These are phyloP conservation scores for Clarireedia monteithiana DNA, from an alignment of 2,329 filamentous ascomycete genomes.

Conservation along the genomic window DNA sequence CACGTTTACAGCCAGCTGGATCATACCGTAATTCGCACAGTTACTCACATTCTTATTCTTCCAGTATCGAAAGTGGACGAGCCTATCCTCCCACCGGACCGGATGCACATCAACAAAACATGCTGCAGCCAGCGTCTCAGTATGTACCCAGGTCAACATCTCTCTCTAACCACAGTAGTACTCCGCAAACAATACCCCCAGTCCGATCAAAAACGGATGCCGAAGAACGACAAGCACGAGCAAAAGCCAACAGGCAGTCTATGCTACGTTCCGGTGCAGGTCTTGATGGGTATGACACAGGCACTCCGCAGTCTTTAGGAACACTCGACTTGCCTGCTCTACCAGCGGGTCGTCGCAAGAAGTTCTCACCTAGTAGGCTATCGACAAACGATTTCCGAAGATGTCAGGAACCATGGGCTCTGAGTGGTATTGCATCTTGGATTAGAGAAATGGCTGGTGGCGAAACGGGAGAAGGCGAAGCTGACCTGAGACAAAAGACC, in stretches of 20 bases:
- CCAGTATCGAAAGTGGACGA: constrained; percentile 37
- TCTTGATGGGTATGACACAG: constrained; percentile 50
- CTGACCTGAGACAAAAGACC: constrained; percentile 75
- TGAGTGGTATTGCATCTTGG: constrained; percentile 84
- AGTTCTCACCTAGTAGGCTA: constrained; percentile 80
- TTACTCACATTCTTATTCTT: constrained; percentile 38
- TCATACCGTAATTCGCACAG: constrained; percentile 47
- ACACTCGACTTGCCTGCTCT: constrained; percentile 79
- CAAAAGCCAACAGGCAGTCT: constrained; percentile 43
- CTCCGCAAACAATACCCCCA: constrained; percentile 72
- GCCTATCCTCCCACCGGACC: constrained; percentile 23
- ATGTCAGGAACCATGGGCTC: constrained; percentile 85
- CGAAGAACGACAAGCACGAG: constrained; percentile 52
- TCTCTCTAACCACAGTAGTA: constrained; percentile 71
- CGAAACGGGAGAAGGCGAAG: constrained; percentile 61
- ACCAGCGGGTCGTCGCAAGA: constrained; percentile 69
- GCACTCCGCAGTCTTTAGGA: constrained; percentile 43
- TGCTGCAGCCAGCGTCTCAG: constrained; percentile 29
- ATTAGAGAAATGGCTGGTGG: constrained; percentile 66
- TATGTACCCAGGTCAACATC: constrained; percentile 69
- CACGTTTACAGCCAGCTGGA: constrained; percentile 43
- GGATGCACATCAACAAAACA: constrained; percentile 36
- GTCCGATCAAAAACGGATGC: constrained; percentile 91
- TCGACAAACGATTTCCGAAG: constrained; percentile 73
- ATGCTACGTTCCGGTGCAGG: constrained; percentile 42